A percentile compares a stretch with the other conserved stretches of the same genome.
Conservation (phyloP, 1,284 basidiomycete species). For the Trichosporon ovoides region DNA sequence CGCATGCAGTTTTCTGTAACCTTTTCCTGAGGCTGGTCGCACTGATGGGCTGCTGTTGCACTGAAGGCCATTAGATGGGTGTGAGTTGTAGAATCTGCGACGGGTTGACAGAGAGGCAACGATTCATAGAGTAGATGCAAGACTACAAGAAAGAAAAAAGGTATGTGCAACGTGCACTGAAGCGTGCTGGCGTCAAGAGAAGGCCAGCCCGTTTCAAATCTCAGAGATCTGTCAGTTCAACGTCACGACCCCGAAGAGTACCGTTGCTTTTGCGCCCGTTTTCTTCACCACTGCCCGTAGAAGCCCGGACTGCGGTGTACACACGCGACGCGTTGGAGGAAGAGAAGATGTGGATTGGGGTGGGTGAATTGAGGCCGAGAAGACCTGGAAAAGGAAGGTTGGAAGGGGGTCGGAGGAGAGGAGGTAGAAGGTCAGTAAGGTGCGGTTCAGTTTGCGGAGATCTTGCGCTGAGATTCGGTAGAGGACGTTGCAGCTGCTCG, state of each 20-base stretch:
- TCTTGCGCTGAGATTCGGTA: neutral
- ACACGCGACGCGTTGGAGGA: constrained; percentile 38
- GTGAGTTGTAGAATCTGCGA: no score
- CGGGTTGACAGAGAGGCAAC: no score
- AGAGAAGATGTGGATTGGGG: no score
- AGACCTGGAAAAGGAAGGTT: neutral
- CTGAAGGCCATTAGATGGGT: no score
- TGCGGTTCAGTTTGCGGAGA: neutral
- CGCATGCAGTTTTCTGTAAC: no score
- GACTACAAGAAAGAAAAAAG: neutral
- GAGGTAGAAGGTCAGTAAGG: neutral
- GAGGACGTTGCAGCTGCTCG: neutral
- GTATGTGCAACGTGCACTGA: constrained; percentile 20
- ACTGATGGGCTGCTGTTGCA: no score
- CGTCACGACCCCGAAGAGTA: constrained; percentile 31
- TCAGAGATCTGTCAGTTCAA: constrained; percentile 7
- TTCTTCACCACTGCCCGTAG: constrained; percentile 41
- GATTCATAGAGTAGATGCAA: neutral
- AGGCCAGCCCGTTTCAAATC: constrained; percentile 4
- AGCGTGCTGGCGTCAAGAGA: neutral
- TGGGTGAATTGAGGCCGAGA: no score
- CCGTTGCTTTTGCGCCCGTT: constrained; percentile 43
- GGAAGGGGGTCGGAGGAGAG: neutral
- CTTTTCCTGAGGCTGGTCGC: no score
- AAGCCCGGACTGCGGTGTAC: constrained; percentile 39